A percentile compares a stretch with the other conserved stretches of the same genome.
Evolutionary conservation across 257 asterid species (phyloP).

Genomic region (Ilex asprella): DNA sequence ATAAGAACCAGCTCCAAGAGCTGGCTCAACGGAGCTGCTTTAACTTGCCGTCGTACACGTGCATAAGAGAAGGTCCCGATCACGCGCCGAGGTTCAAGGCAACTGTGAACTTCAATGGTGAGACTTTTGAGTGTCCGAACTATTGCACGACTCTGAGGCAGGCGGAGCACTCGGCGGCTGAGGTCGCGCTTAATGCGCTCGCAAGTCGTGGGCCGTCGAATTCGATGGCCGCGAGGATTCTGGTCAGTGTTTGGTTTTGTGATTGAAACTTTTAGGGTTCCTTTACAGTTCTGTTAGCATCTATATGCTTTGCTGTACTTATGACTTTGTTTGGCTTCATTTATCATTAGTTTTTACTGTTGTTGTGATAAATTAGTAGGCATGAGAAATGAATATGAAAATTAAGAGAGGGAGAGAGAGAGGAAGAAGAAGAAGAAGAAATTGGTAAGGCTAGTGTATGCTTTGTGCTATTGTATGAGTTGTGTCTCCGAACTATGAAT

Average conservation of each 20-base stretch:
- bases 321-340: no score
- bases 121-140: not conserved
- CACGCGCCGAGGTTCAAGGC: conserved; percentile 5
- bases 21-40: conserved; percentile 5
- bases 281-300: no score
- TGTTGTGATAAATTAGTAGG: no score
- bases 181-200: conserved; percentile 4
- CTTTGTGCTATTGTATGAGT: no score
- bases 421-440: no score
- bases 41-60: conserved; percentile 1
- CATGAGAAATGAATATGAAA: no score
- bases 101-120: conserved; percentile 1
- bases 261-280: no score
- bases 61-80: conserved; percentile 4
- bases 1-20: conserved; percentile 2
- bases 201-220: conserved; percentile 1
- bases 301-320: no score
- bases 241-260: not conserved
- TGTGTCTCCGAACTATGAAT: no score
- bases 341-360: no score
- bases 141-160: not conserved
- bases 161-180: conserved; percentile 3
- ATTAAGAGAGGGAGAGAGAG: no score
- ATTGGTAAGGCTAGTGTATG: no score
- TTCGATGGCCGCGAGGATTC: not conserved